Base-by-base conservation (phyloP, 1,284 basidiomycete species). In the Cutaneotrichosporon sp. region DNA sequence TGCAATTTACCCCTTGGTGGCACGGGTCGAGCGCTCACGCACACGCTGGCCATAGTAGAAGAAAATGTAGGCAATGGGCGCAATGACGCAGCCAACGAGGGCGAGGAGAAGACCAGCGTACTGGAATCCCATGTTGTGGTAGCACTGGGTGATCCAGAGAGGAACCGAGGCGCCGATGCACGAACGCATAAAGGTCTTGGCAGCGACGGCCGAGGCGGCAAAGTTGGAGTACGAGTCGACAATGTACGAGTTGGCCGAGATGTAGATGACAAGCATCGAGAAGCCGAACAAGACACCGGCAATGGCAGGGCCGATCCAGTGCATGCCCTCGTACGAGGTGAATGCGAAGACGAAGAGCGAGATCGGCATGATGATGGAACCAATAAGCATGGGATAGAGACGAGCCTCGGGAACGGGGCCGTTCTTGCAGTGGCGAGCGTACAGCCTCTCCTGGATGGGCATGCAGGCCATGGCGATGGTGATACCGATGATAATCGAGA, bases 151-250 rank as follows among this genome's bases (percentile, higher is more conserved):
- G 40, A 74, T 70, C 75, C 75, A 76, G 38, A 76, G 69, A 11
- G 76, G 76, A 4, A 78, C 73, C 0, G 69, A 68, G 2, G 79
- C 81, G 13, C 83, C 84, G 56, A 80, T 74, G 14, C 82, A 70
- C 8, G 79, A 80, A 30, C 83, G 78, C 58, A 83, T 72, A 22
- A 85, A 76, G 0, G 83, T 84, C 73, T 85, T 85, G 60, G 83
- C 82, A 4, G 83, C 81, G 52, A 83, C 75, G 4, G 80, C 81
- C 13, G 77, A 79, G 1, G 82, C 80, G 1, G 74, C 73, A 32
- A 63, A 70, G 61, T 72, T 60, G 36, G 69, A 61, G 61, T 76
- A 77, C 1, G 65, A 66, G 61, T 77, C 76, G 51, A 77, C 73
- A 47, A 77, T 74, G 67, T 77, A 77, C 31, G 66, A 65, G 71